Conservation (phyloP, 768 basidiomycete species). For the Boletus rex-veris region DNA sequence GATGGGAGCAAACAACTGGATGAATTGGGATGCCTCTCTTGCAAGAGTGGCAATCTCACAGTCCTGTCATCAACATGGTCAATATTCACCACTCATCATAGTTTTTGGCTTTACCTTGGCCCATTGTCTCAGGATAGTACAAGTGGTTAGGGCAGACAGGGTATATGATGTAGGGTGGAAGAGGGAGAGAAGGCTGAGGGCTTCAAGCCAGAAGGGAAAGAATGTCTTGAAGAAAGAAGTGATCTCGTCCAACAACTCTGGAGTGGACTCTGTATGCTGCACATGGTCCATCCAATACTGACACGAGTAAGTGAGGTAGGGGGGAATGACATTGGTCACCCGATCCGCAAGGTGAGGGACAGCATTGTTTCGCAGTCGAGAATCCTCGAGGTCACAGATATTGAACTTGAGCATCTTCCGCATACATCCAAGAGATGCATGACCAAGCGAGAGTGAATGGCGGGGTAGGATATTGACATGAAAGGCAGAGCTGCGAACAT, state of each 20-base stretch:
- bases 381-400: constrained; percentile 37
- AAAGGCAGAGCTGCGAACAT: constrained; percentile 22
- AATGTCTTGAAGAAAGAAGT: constrained; percentile 20
- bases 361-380: constrained; percentile 29
- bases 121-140: constrained; percentile 11
- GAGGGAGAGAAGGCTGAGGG: constrained; percentile 23
- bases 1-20: constrained; percentile 28
- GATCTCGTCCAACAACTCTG: constrained; percentile 13
- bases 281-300: constrained; percentile 36
- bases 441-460: constrained; percentile 22
- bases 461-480: constrained; percentile 10
- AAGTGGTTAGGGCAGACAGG: constrained; percentile 9
- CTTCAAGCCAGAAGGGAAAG: constrained; percentile 40
- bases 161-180: constrained; percentile 1
- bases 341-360: constrained; percentile 15
- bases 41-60: constrained; percentile 14
- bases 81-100: neutral
- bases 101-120: constrained; percentile 10
- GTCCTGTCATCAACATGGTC: constrained; percentile 5
- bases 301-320: constrained; percentile 35
- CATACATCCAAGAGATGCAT: constrained; percentile 32
- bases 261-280: constrained; percentile 5
- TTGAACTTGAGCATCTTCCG: constrained; percentile 35
- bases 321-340: constrained; percentile 26
- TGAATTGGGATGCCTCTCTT: constrained; percentile 28